Conservation (phyloP, 306 rosid species). For the Quercus parvula region DNA sequence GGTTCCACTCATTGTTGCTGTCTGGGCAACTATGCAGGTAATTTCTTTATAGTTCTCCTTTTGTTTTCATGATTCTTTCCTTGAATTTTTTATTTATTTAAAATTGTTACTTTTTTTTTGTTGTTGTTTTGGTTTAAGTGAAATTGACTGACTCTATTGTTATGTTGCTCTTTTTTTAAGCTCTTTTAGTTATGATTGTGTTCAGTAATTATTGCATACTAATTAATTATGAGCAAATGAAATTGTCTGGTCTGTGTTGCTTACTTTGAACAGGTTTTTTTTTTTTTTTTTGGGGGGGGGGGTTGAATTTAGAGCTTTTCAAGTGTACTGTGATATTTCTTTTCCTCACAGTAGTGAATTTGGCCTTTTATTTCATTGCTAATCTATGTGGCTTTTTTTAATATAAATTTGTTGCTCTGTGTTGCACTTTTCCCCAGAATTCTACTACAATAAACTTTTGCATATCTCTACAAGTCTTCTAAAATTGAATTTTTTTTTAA, state of each 20-base stretch:
- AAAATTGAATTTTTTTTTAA: background rate
- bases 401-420: background rate
- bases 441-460: background rate
- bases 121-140: background rate
- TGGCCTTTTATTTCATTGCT: background rate
- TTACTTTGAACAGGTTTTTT: background rate
- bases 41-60: background rate
- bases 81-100: background rate
- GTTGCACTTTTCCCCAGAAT: background rate
- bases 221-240: background rate
- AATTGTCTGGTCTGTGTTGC: background rate
- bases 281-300: background rate
- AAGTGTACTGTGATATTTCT: background rate
- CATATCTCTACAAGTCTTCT: background rate
- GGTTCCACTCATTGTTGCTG: constrained; percentile 75
- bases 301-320: background rate
- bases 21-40: constrained; percentile 90
- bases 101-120: background rate
- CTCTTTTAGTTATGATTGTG: background rate
- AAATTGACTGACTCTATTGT: background rate
- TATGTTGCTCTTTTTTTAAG: background rate
- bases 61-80: background rate
- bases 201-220: background rate
- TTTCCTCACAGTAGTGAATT: background rate
- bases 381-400: background rate